Percentiles rank a stretch among this genome's conserved stretches.
Conservation (phyloP, 345 rosid genomes). For the Boechera divaricarpa region DNA sequence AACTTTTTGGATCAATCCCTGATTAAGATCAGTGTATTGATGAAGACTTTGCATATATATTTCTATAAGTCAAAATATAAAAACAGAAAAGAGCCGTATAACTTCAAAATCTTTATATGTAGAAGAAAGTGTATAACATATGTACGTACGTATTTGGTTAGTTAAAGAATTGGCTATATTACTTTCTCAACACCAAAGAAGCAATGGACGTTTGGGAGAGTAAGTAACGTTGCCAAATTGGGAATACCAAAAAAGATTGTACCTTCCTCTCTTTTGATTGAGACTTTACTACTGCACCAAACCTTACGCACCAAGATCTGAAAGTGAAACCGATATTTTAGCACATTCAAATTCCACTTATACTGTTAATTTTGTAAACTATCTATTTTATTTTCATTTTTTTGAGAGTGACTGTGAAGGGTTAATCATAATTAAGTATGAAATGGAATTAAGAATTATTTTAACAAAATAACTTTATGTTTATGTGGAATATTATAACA, state of each 20-base stretch:
- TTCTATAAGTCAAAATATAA: background rate
- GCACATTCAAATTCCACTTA: slow-evolving; percentile 24
- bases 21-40: background rate
- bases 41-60: too few relatives aligned
- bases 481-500: too few relatives aligned
- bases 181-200: slow-evolving; percentile 30
- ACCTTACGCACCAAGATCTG: slow-evolving; percentile 25
- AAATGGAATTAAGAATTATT: background rate
- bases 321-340: slow-evolving; percentile 15
- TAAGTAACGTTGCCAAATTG: slow-evolving; percentile 40
- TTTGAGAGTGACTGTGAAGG: too few relatives aligned
- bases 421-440: slow-evolving; percentile 9
- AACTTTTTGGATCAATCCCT: background rate
- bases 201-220: slow-evolving; percentile 40
- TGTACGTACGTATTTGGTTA: slow-evolving; percentile 13
- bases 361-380: background rate
- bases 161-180: slow-evolving; percentile 17
- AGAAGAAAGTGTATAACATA: background rate
- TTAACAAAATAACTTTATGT: too few relatives aligned
- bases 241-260: slow-evolving; percentile 38
- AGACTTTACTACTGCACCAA: slow-evolving; percentile 32
- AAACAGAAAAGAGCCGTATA: background rate
- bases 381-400: too few relatives aligned
- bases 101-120: background rate
- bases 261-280: slow-evolving; percentile 45